These are phyloP conservation scores for Aspergillus ruber DNA, from an alignment of 2,329 filamentous ascomycete genomes.

Conservation along the genomic window DNA sequence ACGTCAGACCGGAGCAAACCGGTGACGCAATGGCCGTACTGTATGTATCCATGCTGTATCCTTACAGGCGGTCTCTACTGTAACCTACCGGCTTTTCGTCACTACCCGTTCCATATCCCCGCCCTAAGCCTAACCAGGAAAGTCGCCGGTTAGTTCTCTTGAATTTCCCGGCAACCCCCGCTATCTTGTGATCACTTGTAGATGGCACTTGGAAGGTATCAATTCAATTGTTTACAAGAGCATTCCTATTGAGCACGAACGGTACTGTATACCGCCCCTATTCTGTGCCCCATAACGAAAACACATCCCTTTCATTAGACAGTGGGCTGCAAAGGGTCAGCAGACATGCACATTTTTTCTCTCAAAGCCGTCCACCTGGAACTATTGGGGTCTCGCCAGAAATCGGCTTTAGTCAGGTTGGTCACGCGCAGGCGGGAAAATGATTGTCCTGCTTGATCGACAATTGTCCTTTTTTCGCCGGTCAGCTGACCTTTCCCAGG, in stretches of 20 bases:
- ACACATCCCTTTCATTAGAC: constrained; percentile 1
- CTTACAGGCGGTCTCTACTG: no score
- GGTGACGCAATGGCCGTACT: constrained; percentile 1
- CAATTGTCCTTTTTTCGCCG: background rate
- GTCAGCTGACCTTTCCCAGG: constrained; percentile 1
- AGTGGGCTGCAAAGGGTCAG: constrained; percentile 15
- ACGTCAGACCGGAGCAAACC: constrained; percentile 6
- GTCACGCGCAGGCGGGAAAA: constrained; percentile 2
- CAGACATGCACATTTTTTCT: constrained; percentile 14
- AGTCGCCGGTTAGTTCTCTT: constrained; percentile 13
- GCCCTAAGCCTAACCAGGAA: constrained; percentile 11
- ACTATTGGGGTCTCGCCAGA: constrained; percentile 3
- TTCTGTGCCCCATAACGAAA: constrained; percentile 7
- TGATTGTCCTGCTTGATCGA: constrained; percentile 1
- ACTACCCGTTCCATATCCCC: constrained; percentile 8
- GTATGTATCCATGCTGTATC: background rate
- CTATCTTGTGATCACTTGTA: constrained; percentile 1
- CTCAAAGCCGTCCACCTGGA: background rate
- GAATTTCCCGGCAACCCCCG: constrained; percentile 11
- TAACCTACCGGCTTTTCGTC: constrained; percentile 8
- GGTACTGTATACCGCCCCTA: background rate
- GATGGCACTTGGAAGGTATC: no score
- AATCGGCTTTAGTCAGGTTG: background rate
- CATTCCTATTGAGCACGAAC: background rate
- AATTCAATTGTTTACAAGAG: background rate